These are phyloP conservation scores for Buddleja alternifolia DNA, from an alignment of 257 asterid genomes.

Conservation along the genomic window DNA sequence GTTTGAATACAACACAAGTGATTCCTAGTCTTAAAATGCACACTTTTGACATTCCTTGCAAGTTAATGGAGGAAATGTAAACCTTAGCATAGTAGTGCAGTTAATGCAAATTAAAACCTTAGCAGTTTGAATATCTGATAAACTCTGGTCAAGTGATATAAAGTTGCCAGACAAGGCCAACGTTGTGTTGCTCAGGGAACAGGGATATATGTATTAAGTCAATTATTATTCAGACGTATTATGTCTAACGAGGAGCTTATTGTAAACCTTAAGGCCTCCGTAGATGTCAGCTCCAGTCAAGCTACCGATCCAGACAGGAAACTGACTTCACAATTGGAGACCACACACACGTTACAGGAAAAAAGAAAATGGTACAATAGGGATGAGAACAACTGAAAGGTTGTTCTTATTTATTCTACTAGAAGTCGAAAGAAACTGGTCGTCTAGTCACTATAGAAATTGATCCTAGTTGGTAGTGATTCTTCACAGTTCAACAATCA, in stretches of 20 bases:
- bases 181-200: no score
- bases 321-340: not conserved
- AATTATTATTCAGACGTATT: no score
- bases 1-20: not conserved
- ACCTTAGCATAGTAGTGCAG: not conserved
- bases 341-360: not conserved
- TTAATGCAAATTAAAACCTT: no score
- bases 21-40: not conserved
- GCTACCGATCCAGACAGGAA: not conserved
- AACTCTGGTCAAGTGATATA: no score
- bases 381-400: conserved; percentile 9
- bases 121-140: no score
- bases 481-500: conserved; percentile 53
- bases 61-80: not conserved
- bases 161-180: no score
- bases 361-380: not conserved
- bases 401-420: conserved; percentile 3
- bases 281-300: no score
- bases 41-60: not conserved
- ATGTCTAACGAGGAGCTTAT: no score
- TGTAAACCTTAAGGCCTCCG: no score
- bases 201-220: no score
- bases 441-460: not conserved
- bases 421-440: not conserved
- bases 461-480: conserved; percentile 9